These are phyloP conservation scores for Sarcomyxa edulis DNA, from an alignment of 768 basidiomycete genomes.

Conservation along the genomic window DNA sequence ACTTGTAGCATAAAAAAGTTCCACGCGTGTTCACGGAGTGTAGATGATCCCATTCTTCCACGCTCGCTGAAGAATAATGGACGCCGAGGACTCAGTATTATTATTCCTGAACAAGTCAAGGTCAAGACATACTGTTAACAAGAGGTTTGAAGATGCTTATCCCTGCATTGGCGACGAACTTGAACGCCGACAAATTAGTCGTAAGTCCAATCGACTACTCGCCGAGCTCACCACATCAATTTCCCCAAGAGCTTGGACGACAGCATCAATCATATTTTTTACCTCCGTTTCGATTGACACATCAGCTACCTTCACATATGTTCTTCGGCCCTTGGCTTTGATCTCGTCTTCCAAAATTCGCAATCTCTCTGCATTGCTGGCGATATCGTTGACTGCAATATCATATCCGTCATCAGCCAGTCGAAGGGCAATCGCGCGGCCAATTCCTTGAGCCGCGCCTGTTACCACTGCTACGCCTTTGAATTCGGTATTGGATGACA, in stretches of 20 bases:
- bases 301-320: slow-evolving; percentile 22
- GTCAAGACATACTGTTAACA: too few species aligned
- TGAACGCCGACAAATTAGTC: background rate
- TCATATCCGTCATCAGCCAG: slow-evolving; percentile 41
- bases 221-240: slow-evolving; percentile 10
- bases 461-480: slow-evolving; percentile 22
- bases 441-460: slow-evolving; percentile 25
- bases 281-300: slow-evolving; percentile 31
- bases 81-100: too few species aligned
- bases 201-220: background rate
- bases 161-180: slow-evolving; percentile 33
- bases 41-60: slow-evolving; percentile 25
- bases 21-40: slow-evolving; percentile 34
- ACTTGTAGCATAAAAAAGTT: slow-evolving; percentile 32
- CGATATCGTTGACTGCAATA: slow-evolving; percentile 35
- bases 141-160: slow-evolving; percentile 10
- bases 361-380: slow-evolving; percentile 5
- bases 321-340: slow-evolving; percentile 13
- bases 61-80: slow-evolving; percentile 19
- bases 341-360: slow-evolving; percentile 16
- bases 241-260: slow-evolving; percentile 29
- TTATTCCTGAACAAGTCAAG: slow-evolving; percentile 12
- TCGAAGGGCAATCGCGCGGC: slow-evolving; percentile 36
- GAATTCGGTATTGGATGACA: too few species aligned
- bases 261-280: slow-evolving; percentile 23